A percentile compares a stretch with the other conserved stretches of the same genome.
Evolutionary conservation across 108 stramenopile genomes (phyloP).

Genomic region (Tribonema minus): DNA sequence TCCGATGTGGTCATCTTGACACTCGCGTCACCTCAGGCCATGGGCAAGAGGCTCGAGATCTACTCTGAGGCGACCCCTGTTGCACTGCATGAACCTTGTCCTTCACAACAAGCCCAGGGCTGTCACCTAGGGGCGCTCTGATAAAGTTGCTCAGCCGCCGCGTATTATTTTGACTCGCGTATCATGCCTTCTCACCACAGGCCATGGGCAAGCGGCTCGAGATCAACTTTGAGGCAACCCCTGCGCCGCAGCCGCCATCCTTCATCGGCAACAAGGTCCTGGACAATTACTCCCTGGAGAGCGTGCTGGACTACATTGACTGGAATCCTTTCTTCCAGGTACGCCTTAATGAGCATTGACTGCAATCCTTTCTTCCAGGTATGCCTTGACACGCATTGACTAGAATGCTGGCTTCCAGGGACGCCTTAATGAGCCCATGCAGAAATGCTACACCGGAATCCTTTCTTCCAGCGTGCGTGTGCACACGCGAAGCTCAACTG

Average conservation of each 20-base stretch:
- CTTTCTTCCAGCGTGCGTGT: no score
- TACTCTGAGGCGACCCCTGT: constrained; percentile 90
- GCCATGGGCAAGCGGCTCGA: constrained; percentile 64
- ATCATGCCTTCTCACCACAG: no score
- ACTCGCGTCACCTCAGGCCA: no score
- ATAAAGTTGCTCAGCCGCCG: no score
- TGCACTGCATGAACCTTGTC: no score
- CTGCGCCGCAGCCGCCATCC: constrained; percentile 59
- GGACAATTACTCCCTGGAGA: constrained; percentile 68
- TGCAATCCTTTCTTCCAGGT: constrained; percentile 67
- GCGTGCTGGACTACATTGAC: constrained; percentile 93
- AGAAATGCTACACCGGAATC: no score
- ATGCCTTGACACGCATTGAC: constrained; percentile 69
- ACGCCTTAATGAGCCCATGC: constrained; percentile 67
- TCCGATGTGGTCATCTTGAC: no score
- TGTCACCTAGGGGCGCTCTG: no score
- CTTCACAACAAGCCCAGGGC: no score
- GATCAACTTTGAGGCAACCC: constrained; percentile 81
- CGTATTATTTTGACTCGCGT: no score
- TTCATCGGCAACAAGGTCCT: constrained; percentile 75
- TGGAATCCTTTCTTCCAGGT: constrained; percentile 68
- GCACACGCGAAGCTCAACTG: no score
- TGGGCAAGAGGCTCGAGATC: constrained; percentile 70
- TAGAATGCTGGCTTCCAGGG: constrained; percentile 66
- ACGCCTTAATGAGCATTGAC: constrained; percentile 70